Base-by-base conservation (phyloP, 1,139 yeast species). In the Hyphopichia pseudoburtonii region DNA sequence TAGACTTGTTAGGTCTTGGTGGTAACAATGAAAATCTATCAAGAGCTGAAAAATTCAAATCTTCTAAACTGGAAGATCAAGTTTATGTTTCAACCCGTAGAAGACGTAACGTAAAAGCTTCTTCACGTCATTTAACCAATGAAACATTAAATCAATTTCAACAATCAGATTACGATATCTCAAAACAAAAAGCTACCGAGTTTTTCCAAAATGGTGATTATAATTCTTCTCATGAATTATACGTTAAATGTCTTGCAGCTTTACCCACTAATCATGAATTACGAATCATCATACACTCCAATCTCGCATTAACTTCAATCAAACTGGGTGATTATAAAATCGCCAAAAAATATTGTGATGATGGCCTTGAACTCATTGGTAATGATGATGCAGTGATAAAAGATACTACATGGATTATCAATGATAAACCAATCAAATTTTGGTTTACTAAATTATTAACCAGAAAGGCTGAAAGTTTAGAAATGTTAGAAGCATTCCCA, bases 181-280 rank as follows among this genome's bases (percentile, higher is more conserved):
- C 76, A 17, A 78, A 86, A 42, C 64, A 65, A 14, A 70, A 73
- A 24, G 97, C 89, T 4, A 65, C 79, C 3, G 72, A 70, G 22
- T 73, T 81, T 1, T 92, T 81, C 63, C 76, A 76, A 40, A 73
- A 79, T 12, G 98, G 99, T n/a, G 92, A 92, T 56, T 94, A 85
- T 56, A 59, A 80, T 6, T 60, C 68, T 6, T 92, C 98, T 0
- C 67, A 78, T 14, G 71, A 67, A 17, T 69, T 71, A 36, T 94
- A 86, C 53, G 65, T 76, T 15, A 66, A 72, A 31, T 82, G 96
- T 24, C 64, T 88, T 28, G 63, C 70, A 18, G 66, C 79, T 2
- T 65, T 89, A 6, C 95, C 97, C 0, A 48, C 55, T 1, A 64
- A 64, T 4, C 96, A 92, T 56, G 76, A 84, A 33, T 67, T 82